These are phyloP conservation scores for Trichoderma pleuroti DNA, from an alignment of 2,329 filamentous ascomycete genomes.

Conservation along the genomic window DNA sequence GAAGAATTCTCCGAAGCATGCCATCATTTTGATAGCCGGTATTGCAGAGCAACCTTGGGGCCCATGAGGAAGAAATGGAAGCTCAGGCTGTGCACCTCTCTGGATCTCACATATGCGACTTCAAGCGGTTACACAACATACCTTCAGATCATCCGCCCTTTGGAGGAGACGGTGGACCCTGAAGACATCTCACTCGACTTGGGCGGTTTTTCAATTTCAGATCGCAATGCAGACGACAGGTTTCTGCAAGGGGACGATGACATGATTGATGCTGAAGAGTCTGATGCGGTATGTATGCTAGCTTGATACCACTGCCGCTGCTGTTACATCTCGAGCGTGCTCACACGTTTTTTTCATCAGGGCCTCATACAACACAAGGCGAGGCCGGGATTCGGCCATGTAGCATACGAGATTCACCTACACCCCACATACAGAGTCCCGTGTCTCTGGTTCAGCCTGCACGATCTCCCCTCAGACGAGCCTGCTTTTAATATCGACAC, in stretches of 20 bases:
- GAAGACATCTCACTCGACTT: constrained; percentile 46
- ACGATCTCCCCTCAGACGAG: constrained; percentile 54
- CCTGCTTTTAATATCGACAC: constrained; percentile 61
- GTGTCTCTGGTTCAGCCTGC: constrained; percentile 71
- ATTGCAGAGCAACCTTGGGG: constrained; percentile 56
- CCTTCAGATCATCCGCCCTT: constrained; percentile 53
- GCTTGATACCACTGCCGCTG: neutral
- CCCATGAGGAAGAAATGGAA: constrained; percentile 53
- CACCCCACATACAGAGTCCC: constrained; percentile 73
- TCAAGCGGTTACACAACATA: constrained; percentile 49
- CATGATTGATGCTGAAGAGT: constrained; percentile 50
- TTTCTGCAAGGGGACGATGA: constrained; percentile 37
- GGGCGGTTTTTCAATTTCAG: constrained; percentile 44
- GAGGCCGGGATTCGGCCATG: constrained; percentile 41
- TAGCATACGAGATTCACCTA: constrained; percentile 70
- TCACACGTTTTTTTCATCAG: constrained; percentile 32
- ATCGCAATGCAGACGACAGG: constrained; percentile 22
- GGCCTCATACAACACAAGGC: constrained; percentile 37
- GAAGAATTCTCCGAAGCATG: constrained; percentile 65
- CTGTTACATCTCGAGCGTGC: neutral
- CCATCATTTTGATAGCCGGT: constrained; percentile 57
- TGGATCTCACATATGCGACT: constrained; percentile 43
- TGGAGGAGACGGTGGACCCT: constrained; percentile 44
- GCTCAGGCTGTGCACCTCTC: constrained; percentile 49
- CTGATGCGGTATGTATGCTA: constrained; percentile 48